These are phyloP conservation scores for Cyberlindnera euphorbiiphila DNA, from an alignment of 805 yeast species.

Conservation along the genomic window DNA sequence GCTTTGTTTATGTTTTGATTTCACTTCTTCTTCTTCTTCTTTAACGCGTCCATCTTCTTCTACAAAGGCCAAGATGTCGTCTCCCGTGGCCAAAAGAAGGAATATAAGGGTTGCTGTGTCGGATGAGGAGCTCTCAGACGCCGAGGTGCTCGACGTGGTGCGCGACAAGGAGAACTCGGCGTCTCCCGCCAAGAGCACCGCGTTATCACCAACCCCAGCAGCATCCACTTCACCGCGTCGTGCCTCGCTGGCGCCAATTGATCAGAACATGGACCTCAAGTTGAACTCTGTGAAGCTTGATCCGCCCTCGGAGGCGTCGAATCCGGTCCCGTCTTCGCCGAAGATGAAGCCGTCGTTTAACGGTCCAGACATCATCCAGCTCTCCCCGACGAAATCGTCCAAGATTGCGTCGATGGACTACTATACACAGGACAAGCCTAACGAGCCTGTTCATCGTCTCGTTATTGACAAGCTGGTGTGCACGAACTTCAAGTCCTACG, in stretches of 20 bases:
- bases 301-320: slow-evolving; percentile 17
- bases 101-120: slow-evolving; percentile 15
- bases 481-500: slow-evolving; percentile 90
- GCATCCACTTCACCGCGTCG: slow-evolving; percentile 25
- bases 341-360: slow-evolving; percentile 33
- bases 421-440: slow-evolving; percentile 25
- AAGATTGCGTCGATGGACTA: slow-evolving; percentile 29
- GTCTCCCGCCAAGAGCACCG: slow-evolving; percentile 25
- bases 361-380: slow-evolving; percentile 37
- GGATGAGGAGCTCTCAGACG: slow-evolving; percentile 14
- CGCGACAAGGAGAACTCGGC: slow-evolving; percentile 24
- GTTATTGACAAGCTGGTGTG: slow-evolving; percentile 73
- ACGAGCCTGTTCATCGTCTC: slow-evolving; percentile 48
- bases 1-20: too few species aligned
- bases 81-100: slow-evolving; percentile 27
- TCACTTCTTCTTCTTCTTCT: too few species aligned
- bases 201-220: slow-evolving; percentile 9
- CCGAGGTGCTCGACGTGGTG: slow-evolving; percentile 13
- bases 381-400: slow-evolving; percentile 37
- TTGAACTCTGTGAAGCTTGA: slow-evolving; percentile 16
- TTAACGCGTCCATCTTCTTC: neutral
- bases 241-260: slow-evolving; percentile 22
- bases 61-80: slow-evolving; percentile 2
- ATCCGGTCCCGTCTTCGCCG: slow-evolving; percentile 29
- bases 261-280: slow-evolving; percentile 19